A percentile compares a stretch with the other conserved stretches of the same genome.
These are phyloP conservation scores for Phytophthora pluvialis DNA, from an alignment of 352 stramenopile species.

Conservation along the genomic window DNA sequence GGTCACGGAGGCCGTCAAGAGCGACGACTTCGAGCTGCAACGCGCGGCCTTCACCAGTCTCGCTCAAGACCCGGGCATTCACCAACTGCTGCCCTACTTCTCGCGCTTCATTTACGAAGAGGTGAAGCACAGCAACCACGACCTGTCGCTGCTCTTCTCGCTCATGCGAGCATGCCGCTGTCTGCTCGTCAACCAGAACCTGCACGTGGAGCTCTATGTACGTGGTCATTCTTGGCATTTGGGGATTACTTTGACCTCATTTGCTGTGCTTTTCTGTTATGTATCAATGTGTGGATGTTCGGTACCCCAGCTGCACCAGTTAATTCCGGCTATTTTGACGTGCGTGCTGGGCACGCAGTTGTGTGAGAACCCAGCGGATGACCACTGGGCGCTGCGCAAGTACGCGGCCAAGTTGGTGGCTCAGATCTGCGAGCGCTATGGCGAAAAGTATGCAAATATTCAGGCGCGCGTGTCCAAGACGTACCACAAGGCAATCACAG, in stretches of 20 bases:
- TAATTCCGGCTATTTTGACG: constrained; percentile 93
- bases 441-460: constrained; percentile 93
- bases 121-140: constrained; percentile 84
- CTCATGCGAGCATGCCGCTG: constrained; percentile 91
- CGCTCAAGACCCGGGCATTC: constrained; percentile 85
- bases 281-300: not conserved
- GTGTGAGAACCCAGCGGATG: constrained; percentile 82
- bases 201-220: constrained; percentile 94
- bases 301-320: constrained; percentile 86
- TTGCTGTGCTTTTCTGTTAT: not conserved
- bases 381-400: constrained; percentile 93
- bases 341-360: constrained; percentile 92
- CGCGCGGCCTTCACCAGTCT: constrained; percentile 82
- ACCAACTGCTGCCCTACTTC: constrained; percentile 91
- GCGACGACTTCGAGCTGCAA: constrained; percentile 74
- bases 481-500: constrained; percentile 87
- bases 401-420: constrained; percentile 83
- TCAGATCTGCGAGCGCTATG: constrained; percentile 86
- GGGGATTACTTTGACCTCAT: constrained; percentile 1
- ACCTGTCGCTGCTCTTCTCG: constrained; percentile 77
- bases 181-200: constrained; percentile 90
- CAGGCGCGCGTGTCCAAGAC: constrained; percentile 92
- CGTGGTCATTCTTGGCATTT: constrained; percentile 18
- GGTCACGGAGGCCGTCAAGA: constrained; percentile 83
- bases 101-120: constrained; percentile 90